A percentile compares a stretch with the other conserved stretches of the same genome.
Conservation (phyloP, 371 early-diverging fungal species). For the Mucor piriformis region DNA sequence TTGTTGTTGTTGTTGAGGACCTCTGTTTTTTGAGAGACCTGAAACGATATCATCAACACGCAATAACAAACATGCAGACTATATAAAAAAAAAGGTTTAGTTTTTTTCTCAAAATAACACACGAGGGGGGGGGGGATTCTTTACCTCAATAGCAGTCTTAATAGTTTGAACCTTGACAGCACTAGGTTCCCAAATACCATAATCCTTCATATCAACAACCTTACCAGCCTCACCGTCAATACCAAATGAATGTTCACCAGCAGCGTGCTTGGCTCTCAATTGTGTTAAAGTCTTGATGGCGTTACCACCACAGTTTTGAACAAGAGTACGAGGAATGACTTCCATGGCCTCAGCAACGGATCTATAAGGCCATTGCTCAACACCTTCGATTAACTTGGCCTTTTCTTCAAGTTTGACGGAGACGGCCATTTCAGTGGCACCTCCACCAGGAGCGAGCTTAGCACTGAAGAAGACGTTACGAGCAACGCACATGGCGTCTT, state of each 20-base stretch:
- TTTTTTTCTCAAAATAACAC: background rate
- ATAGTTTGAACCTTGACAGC: slow-evolving; percentile 99
- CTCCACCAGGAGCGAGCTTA: slow-evolving; percentile 96
- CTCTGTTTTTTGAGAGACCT: slow-evolving; percentile 74
- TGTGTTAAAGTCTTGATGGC: slow-evolving; percentile 94
- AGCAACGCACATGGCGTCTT: slow-evolving; percentile 99
- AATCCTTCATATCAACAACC: slow-evolving; percentile 95
- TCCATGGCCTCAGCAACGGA: slow-evolving; percentile 96
- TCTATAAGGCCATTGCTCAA: slow-evolving; percentile 96
- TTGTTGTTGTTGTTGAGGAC: slow-evolving; percentile 25
- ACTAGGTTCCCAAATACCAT: slow-evolving; percentile 99
- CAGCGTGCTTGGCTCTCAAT: slow-evolving; percentile 95
- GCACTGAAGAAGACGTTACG: slow-evolving; percentile 98
- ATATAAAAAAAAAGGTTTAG: slow-evolving; percentile 8
- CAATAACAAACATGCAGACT: slow-evolving; percentile 89
- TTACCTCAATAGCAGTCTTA: slow-evolving; percentile 98
- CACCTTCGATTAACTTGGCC: slow-evolving; percentile 89
- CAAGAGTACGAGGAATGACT: slow-evolving; percentile 97
- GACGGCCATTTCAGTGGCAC: slow-evolving; percentile 99
- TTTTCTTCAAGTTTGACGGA: slow-evolving; percentile 86
- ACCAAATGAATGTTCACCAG: slow-evolving; percentile 88
- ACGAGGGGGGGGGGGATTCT: background rate
- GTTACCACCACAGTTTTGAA: slow-evolving; percentile 98
- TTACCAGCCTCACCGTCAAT: slow-evolving; percentile 96
- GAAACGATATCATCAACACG: slow-evolving; percentile 98